phyloP scores from a whole-genome alignment of 202 grass and related monocot genomes.

The Thinopyrum obtusiflorum region DNA sequence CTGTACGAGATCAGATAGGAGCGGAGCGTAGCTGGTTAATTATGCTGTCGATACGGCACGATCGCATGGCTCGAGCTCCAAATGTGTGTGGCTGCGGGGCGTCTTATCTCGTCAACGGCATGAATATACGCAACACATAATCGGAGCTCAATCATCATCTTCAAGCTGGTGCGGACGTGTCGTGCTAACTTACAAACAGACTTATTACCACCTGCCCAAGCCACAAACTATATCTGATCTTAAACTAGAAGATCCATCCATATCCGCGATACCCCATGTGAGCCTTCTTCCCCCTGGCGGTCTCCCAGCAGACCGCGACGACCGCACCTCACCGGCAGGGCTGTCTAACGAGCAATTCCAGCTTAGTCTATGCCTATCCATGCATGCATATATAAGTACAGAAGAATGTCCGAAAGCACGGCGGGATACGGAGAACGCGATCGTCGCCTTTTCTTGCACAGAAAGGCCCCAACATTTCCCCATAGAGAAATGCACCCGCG shows the following conservation, averaged over 20 bases:
- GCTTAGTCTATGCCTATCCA: not conserved
- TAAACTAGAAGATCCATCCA: not conserved
- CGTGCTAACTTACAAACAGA: not conserved
- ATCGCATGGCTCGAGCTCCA: not conserved
- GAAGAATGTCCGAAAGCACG: slow-evolving; percentile 21
- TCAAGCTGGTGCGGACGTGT: too few species aligned
- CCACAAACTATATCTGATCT: not conserved
- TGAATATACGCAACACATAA: not conserved
- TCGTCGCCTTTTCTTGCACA: not conserved
- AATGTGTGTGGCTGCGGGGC: not conserved
- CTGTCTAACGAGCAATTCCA: not conserved
- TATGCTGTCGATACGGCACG: not conserved
- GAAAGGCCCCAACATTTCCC: not conserved
- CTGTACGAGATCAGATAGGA: not conserved
- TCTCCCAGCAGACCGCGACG: not conserved
- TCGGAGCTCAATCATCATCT: not conserved
- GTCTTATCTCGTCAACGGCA: not conserved
- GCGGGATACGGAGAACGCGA: not conserved
- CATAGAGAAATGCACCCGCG: not conserved
- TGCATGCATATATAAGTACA: not conserved
- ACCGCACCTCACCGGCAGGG: not conserved
- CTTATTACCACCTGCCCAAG: not conserved
- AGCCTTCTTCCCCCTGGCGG: not conserved
- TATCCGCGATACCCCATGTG: not conserved
- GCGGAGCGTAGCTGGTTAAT: not conserved